Evolutionary conservation across 1,284 basidiomycete species (phyloP).

Genomic region (Takashimella koratensis): DNA sequence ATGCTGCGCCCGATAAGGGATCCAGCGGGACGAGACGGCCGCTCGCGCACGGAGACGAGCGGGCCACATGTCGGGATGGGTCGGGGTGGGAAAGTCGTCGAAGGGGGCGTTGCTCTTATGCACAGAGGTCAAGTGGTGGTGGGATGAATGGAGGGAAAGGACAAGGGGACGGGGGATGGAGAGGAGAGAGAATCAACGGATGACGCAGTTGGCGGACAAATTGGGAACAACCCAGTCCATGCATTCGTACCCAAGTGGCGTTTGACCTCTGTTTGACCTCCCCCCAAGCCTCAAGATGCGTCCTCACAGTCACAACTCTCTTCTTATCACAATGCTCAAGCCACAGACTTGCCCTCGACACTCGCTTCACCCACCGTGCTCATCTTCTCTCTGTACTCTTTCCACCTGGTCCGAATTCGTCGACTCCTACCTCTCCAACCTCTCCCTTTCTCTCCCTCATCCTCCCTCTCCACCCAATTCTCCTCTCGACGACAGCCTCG

Average conservation of each 20-base stretch:
- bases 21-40: not conserved
- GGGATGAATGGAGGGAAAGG: not conserved
- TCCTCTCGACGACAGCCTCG: no score
- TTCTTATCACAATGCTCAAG: no score
- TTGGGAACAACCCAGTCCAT: not conserved
- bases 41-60: not conserved
- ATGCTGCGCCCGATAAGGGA: not conserved
- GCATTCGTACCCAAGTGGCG: not conserved
- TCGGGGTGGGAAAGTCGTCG: no score
- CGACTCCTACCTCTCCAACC: no score
- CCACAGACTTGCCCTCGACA: not conserved
- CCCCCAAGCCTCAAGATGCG: not conserved
- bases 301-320: no score
- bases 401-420: no score
- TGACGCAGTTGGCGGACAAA: no score
- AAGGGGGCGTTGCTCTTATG: no score
- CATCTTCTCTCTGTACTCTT: not conserved
- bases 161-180: not conserved
- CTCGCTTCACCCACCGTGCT: not conserved
- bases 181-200: not conserved
- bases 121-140: no score
- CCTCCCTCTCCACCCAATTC: no score
- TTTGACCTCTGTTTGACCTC: not conserved
- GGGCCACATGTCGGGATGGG: not conserved
- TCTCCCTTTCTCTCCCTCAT: no score